Base-by-base conservation (phyloP, 192 early-diverging fungal species). In the Neocallimastix lanati region DNA sequence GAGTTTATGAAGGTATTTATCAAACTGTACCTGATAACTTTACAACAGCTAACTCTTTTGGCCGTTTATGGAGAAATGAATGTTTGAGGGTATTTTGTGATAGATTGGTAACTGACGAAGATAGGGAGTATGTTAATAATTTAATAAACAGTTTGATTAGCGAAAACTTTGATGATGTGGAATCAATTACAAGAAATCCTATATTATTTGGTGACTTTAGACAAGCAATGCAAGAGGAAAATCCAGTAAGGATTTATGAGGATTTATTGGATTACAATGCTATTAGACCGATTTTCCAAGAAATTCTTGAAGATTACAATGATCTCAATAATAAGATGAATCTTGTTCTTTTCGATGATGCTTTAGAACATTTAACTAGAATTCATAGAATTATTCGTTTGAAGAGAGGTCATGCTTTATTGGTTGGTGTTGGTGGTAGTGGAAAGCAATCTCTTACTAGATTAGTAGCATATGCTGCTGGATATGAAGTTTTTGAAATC, bases 351-450 rank as follows among this genome's bases (percentile, higher is more conserved):
- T 90, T 90, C 77, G 87, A 90, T 78, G 89, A 90, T 79, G 89
- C 89, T 30, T 76, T 90, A 28, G 89, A 90, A 30, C 89, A 90
- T 77, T 78, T 90, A 67, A 87, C 89, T 9, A 77, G 89, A 16
- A 84, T 90, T 15, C 89, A 90, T 76, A 50, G 89, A 6, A 86
- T 88, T 4, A 86, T 90, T 79, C 83, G 87, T 28, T 80, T 90
- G 83, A 87, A 87, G 80, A 80, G 89, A 16, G 89, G 89, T 15
- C 89, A 90, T 76, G 86, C 86, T 9, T 81, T 90, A 13, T 82
- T 90, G 2, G 87, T 90, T 76, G 89, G 89, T 79, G 89, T 90
- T n/a, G 89, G 89, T 29, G 89, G 89, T 29, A 88, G 87, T 18
- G 89, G 89, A 15, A 90, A 90, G 76, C 89, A 90, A 77, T 90